Evolutionary conservation across 805 yeast genomes (phyloP), one percentile per base, ranked within the genome.

Genomic region (Candida railenensis): DNA sequence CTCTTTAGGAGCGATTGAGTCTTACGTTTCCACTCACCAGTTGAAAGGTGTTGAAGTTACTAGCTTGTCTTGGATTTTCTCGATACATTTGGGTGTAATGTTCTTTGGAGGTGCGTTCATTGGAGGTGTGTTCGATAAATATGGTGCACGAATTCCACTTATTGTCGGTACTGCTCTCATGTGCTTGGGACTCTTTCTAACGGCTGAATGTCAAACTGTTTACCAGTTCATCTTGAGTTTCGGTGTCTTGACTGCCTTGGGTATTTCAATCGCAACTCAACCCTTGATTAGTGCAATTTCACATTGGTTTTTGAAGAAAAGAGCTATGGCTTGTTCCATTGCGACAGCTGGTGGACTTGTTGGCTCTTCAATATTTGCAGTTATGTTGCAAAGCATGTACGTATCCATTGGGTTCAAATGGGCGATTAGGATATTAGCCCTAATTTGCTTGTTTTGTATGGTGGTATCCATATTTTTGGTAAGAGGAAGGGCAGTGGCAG

Each of bases 361-460:
- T 9, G 83, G 83, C 3, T 80, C 81, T 66, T 80, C 45, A 53
- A 74, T 8, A 4, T 75, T 82, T 63, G 83, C 86, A 2, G 62
- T 80, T 43, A 71, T 80, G 61, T 67, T 82, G 50, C 71, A 80
- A 50, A 65, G 69, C 25, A 57, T 82, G 22, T 82, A 79, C 51
- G 57, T 56, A 1, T 54, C 59, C 14, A 67, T 77, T 20, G 85
- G 85, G 1, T 79, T 76, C 53, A 67, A 65, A 11, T 80, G 84
- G 84, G 74, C 80, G 3, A 65, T 77, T 39, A 65, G 85, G 44
- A 63, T 71, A 14, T 59, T 78, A 40, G 80, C 78, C 0, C 73
- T 80, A 50, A 57, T 78, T 9, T 75, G 77, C 48, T 52, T 73
- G 3, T 67, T 56, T 5, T 70, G 78, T 44, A 51, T 55, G 53